Evolutionary conservation across 495 filamentous ascomycete genomes (phyloP), one percentile per base, ranked within the genome.

Genomic region (Elasticomyces elasticus): DNA sequence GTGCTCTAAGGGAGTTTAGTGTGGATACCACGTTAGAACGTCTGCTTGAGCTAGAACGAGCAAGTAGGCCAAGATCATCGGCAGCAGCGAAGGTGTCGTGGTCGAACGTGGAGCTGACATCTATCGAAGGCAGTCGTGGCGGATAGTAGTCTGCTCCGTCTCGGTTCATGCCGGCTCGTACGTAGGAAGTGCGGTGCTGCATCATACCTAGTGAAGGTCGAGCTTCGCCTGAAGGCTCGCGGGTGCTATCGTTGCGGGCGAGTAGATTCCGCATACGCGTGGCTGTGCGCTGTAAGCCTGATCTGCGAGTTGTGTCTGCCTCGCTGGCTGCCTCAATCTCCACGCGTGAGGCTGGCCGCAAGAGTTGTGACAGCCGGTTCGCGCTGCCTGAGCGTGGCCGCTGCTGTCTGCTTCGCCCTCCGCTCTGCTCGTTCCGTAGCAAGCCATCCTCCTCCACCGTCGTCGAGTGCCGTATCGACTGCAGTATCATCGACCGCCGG

Each of bases 1-100:
- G 64, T 9, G 67, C 61, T 38, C 66, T 47, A 13, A 69, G 53
- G 19, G 68, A 55, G 7, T 48, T 49, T 2, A 60, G 28, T 11
- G 48, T 22, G 19, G 49, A 22, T 54, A 20, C 20, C 27, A 23
- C 30, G 40, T 43, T 45, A 33, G 48, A 27, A 54, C 58, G 52
- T 40, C 55, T 20, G 55, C 40, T 37, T 37, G 49, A 49, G 47
- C 20, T 15, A 49, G 43, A 52, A 19, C 59, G 54, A 23, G 46
- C 55, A 51, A 30, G 30, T 2, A 41, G 25, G 1, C 47, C 58
- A 0, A 22, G 25, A 22, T 61, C 48, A 15, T 30, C 47, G n/a
- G 53, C 20, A 22, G 61, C 50, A 43, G 45, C 28, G 38, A 56
- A 56, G 26, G 53, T 23, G 38, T 58, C 53, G 40, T 56, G 17